These are phyloP conservation scores for Naegleria fowleri DNA, from an alignment of 208 protist species.

Conservation along the genomic window DNA sequence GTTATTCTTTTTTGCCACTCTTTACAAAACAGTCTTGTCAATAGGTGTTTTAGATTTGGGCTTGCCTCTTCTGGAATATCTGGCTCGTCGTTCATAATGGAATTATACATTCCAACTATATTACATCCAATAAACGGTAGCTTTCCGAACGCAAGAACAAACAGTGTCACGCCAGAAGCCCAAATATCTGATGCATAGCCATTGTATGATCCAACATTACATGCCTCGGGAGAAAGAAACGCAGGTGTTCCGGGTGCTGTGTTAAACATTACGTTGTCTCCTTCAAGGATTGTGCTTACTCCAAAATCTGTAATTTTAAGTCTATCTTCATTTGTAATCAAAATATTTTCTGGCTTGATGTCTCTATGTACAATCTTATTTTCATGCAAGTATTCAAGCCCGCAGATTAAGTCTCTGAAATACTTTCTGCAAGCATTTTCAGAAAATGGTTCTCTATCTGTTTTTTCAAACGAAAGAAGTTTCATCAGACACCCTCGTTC, in stretches of 20 bases:
- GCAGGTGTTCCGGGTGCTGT: constrained; percentile 62
- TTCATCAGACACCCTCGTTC: constrained; percentile 71
- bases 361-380: constrained; percentile 54
- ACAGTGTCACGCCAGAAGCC: constrained; percentile 77
- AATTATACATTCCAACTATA: constrained; percentile 34
- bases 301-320: constrained; percentile 57
- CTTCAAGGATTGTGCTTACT: constrained; percentile 43
- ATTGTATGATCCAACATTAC: constrained; percentile 34
- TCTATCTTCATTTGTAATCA: constrained; percentile 43
- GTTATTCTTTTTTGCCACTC: constrained; percentile 46
- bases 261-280: constrained; percentile 41
- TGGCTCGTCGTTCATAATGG: constrained; percentile 46
- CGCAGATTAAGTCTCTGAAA: constrained; percentile 46
- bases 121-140: constrained; percentile 54
- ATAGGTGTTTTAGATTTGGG: constrained; percentile 47
- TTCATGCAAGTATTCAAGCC: constrained; percentile 51
- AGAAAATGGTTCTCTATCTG: constrained; percentile 37
- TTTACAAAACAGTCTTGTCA: constrained; percentile 55
- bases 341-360: constrained; percentile 63
- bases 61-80: constrained; percentile 48
- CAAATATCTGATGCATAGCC: constrained; percentile 75
- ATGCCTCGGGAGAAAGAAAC: constrained; percentile 68
- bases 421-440: constrained; percentile 31
- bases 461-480: neutral
- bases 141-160: constrained; percentile 61